phyloP scores from a whole-genome alignment of 805 yeast species.

The Monosporozyma aerobia region DNA sequence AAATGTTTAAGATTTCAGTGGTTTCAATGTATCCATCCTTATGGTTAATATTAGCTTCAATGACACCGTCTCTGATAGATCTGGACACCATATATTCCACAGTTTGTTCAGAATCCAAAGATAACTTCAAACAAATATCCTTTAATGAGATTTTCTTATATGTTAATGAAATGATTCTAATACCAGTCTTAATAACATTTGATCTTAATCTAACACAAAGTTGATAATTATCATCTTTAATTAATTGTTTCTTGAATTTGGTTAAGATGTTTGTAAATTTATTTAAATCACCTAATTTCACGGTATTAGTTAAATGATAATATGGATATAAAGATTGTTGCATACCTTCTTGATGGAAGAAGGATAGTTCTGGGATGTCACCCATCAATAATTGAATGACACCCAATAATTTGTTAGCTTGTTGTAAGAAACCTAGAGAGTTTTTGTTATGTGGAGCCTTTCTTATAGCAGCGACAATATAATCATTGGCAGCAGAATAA shows the following conservation, averaged over 20 bases:
- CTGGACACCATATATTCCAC: conserved; percentile 96
- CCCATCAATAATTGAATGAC: conserved; percentile 91
- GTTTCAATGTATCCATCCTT: conserved; percentile 87
- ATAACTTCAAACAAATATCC: conserved; percentile 88
- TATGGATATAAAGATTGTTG: conserved; percentile 67
- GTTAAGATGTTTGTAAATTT: conserved; percentile 64
- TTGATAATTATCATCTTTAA: conserved; percentile 72
- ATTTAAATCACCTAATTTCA: conserved; percentile 80
- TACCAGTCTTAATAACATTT: conserved; percentile 96
- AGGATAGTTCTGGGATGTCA: conserved; percentile 84
- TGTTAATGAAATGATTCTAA: conserved; percentile 82
- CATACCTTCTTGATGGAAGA: conserved; percentile 57
- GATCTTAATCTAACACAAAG: conserved; percentile 85
- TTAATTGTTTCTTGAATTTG: conserved; percentile 51
- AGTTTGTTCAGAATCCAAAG: conserved; percentile 86
- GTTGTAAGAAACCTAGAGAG: conserved; percentile 80
- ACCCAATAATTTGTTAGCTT: conserved; percentile 80
- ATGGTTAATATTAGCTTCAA: conserved; percentile 89
- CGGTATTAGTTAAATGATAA: conserved; percentile 81
- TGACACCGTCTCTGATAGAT: conserved; percentile 94
- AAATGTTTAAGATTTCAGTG: conserved; percentile 75
- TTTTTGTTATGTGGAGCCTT: conserved; percentile 87
- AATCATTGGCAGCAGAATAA: conserved; percentile 83
- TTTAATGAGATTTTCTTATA: conserved; percentile 84
- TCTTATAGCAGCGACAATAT: conserved; percentile 87